Percentiles rank a stretch among this genome's conserved stretches.
These are phyloP conservation scores for Aspergillus thermomutatus DNA, from an alignment of 2,329 filamentous ascomycete species.

Conservation along the genomic window DNA sequence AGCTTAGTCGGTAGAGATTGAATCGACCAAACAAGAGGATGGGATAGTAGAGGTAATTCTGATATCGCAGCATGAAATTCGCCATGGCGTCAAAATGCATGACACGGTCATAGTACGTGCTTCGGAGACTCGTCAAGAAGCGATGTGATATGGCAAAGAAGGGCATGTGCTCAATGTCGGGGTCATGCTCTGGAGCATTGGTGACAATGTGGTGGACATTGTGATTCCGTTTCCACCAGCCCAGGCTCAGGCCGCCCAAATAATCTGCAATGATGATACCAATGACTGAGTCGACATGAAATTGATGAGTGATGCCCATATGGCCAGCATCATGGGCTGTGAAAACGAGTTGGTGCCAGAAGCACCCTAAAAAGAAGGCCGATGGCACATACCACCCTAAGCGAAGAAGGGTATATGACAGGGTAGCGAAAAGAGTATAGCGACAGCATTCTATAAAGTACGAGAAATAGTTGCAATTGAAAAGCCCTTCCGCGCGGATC, in stretches of 20 bases:
- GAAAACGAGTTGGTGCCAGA: conserved; percentile 96
- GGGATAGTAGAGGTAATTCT: conserved; percentile 80
- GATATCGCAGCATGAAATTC: conserved; percentile 66
- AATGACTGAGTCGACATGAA: conserved; percentile 76
- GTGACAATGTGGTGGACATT: conserved; percentile 97
- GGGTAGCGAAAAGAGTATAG: conserved; percentile 64
- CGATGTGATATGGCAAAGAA: conserved; percentile 85
- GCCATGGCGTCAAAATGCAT: conserved; percentile 77
- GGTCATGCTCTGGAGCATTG: conserved; percentile 91
- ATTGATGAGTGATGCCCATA: conserved; percentile 94
- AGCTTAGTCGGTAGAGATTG: conserved; percentile 81
- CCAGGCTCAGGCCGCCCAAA: conserved; percentile 80
- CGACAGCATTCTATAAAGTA: conserved; percentile 73
- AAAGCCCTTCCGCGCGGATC: conserved; percentile 72
- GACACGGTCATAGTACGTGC: conserved; percentile 77
- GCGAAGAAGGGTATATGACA: conserved; percentile 60
- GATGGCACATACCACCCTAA: conserved; percentile 66
- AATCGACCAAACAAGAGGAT: conserved; percentile 78
- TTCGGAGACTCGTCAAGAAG: conserved; percentile 68
- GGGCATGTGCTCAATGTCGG: conserved; percentile 88
- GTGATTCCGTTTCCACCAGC: conserved; percentile 97
- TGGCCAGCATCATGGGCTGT: conserved; percentile 93
- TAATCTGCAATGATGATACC: conserved; percentile 90
- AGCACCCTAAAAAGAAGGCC: conserved; percentile 70
- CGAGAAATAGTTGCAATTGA: conserved; percentile 75